These are phyloP conservation scores for Lyophyllum decastes DNA, from an alignment of 768 basidiomycete species.

Conservation along the genomic window DNA sequence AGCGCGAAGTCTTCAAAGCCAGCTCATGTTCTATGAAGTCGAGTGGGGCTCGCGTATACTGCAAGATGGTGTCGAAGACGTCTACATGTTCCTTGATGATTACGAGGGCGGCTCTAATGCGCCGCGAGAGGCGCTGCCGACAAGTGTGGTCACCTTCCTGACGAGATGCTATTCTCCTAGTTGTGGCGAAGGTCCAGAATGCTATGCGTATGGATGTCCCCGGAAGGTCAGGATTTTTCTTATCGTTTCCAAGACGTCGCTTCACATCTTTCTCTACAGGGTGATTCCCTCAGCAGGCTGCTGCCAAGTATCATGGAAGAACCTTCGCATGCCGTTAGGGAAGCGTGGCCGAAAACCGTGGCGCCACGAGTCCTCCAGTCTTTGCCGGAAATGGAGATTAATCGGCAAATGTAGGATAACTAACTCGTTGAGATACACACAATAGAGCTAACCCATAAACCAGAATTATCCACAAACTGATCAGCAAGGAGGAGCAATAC, in stretches of 20 bases:
- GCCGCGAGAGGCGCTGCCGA: constrained; percentile 70
- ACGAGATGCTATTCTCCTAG: constrained; percentile 89
- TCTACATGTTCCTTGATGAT: constrained; percentile 93
- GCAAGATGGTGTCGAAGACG: constrained; percentile 90
- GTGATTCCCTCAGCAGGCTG: constrained; percentile 29
- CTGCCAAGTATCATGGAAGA: constrained; percentile 24
- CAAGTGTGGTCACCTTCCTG: constrained; percentile 84
- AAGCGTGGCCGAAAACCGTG: constrained; percentile 50
- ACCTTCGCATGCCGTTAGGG: constrained; percentile 47
- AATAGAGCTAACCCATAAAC: background rate
- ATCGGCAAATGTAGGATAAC: constrained; percentile 69
- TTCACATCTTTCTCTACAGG: constrained; percentile 17
- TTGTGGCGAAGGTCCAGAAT: constrained; percentile 76
- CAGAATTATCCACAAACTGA: constrained; percentile 85
- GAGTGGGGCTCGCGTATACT: constrained; percentile 89
- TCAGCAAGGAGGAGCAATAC: constrained; percentile 89
- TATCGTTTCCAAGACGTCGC: background rate
- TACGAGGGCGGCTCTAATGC: constrained; percentile 62
- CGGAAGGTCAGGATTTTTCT: constrained; percentile 46
- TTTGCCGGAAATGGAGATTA: constrained; percentile 76
- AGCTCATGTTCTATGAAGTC: constrained; percentile 96
- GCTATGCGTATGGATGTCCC: constrained; percentile 85
- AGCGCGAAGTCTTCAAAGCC: constrained; percentile 85
- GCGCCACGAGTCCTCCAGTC: constrained; percentile 38
- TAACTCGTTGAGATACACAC: background rate